These are phyloP conservation scores for Sphagnum tenellum DNA, from an alignment of 225 moss, liverwort and hornwort genomes.

Conservation along the genomic window DNA sequence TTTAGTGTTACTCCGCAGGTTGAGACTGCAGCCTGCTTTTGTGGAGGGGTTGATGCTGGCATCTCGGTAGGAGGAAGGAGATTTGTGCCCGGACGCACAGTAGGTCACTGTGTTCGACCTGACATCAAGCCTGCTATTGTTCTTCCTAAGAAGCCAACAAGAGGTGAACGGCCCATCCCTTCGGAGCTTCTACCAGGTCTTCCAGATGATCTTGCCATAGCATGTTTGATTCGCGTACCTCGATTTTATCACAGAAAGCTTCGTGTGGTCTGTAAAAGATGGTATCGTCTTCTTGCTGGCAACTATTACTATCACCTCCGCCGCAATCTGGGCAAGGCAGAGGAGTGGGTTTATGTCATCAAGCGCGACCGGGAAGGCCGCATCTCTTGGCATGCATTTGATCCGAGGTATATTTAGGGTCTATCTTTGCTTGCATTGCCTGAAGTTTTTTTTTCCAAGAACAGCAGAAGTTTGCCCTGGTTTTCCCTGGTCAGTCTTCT, in stretches of 20 bases:
- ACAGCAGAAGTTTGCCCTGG: no score
- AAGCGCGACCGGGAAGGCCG: constrained; percentile 94
- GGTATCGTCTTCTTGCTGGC: constrained; percentile 92
- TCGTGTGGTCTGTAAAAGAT: constrained; percentile 94
- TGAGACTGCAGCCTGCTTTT: constrained; percentile 98
- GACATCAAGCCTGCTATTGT: constrained; percentile 92
- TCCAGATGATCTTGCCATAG: constrained; percentile 98
- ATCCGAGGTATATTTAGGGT: constrained; percentile 48
- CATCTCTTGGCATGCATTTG: constrained; percentile 99
- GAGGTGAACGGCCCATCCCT: constrained; percentile 77
- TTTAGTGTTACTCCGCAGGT: constrained; percentile 50
- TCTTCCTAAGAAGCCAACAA: constrained; percentile 73
- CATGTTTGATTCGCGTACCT: constrained; percentile 92
- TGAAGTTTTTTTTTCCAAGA: no score
- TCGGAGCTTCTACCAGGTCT: constrained; percentile 94
- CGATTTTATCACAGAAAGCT: constrained; percentile 80
- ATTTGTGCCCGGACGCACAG: constrained; percentile 81
- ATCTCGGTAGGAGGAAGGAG: constrained; percentile 87
- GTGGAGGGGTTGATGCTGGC: constrained; percentile 94
- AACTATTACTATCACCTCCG: constrained; percentile 92
- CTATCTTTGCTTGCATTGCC: no score
- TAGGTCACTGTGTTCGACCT: constrained; percentile 89
- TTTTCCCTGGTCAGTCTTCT: no score
- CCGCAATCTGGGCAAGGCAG: constrained; percentile 89
- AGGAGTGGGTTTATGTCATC: constrained; percentile 97